Base-by-base conservation (phyloP, 116 monocot species). In the Dioscorea cayenensis region DNA sequence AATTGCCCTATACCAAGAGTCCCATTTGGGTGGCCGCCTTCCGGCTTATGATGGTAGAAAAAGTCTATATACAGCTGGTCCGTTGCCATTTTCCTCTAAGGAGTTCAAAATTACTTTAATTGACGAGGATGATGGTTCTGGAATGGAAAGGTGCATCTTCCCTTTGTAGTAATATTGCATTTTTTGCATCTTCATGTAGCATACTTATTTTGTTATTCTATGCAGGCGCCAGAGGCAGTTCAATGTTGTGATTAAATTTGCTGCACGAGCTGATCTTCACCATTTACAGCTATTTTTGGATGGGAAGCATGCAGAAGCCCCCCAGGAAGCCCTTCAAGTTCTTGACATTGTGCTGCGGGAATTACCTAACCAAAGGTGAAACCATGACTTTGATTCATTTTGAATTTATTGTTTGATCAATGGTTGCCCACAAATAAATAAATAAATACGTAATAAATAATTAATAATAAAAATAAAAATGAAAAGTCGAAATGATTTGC, bases 291-390 rank as follows among this genome's bases (percentile, higher is more conserved):
- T 89, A 81, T 95, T 95, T 72, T 77, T 95, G 66, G 50, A 77
- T 70, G 95, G 95, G 49, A 78, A 66, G 66, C 95, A 89, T 55
- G 81, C 91, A 9, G 95, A 95, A 81, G 91, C 89, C 69, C 95
- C 95, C 51, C 95, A 91, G 83, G 95, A 95, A 72, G 95, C 90
- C 10, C 80, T 94, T 18, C 94, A 94, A 83, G 86, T 95, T 32
- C 91, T 91, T 23, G 92, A 92, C 43, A 96, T 92, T 79, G 96
- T 96, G 5, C 76, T 96, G 32, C 90, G 96, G 36, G 96, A 96
- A 75, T 82, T 88, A 66, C 96, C 96, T 50, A 96, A 87, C 66
- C 72, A 85, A 14, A 85, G 89, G 95, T 90, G 21, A 73, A 60
- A 58, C 17, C 6, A 55, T 55, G 12, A 55, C 17, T 55, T 43